Conservation (phyloP, 352 stramenopile genomes). For the Phytophthora fragariae region DNA sequence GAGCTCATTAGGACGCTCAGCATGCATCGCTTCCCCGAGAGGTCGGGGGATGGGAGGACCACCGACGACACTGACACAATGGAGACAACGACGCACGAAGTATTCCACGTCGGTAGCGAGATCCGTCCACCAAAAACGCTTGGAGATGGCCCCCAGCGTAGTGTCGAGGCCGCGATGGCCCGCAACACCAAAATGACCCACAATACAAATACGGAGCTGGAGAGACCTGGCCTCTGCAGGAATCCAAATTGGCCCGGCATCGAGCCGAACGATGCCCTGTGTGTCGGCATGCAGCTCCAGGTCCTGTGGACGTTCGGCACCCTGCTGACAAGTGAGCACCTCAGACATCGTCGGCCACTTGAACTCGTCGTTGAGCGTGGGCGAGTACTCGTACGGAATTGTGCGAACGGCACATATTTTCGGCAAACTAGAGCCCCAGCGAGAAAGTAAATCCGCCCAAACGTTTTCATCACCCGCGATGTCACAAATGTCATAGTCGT, state of each 20-base stretch:
- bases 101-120: background rate
- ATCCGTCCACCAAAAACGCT: background rate
- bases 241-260: background rate
- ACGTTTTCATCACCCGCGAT: background rate
- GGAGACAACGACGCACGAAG: background rate
- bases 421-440: background rate
- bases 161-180: background rate
- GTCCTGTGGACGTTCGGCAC: too few relatives aligned
- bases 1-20: background rate
- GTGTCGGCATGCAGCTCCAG: too few relatives aligned
- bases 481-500: conserved; percentile 3
- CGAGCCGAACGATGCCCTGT: too few relatives aligned
- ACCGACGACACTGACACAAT: background rate
- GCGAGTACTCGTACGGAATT: background rate
- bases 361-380: too few relatives aligned
- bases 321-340: too few relatives aligned
- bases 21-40: background rate
- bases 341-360: too few relatives aligned
- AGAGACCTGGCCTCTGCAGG: background rate
- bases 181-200: background rate
- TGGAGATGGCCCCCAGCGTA: background rate
- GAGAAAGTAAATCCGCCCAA: background rate
- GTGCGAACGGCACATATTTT: background rate
- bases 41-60: background rate
- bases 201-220: background rate